phyloP scores from a whole-genome alignment of 2,329 filamentous ascomycete species.

The Lecanicillium sp. region DNA sequence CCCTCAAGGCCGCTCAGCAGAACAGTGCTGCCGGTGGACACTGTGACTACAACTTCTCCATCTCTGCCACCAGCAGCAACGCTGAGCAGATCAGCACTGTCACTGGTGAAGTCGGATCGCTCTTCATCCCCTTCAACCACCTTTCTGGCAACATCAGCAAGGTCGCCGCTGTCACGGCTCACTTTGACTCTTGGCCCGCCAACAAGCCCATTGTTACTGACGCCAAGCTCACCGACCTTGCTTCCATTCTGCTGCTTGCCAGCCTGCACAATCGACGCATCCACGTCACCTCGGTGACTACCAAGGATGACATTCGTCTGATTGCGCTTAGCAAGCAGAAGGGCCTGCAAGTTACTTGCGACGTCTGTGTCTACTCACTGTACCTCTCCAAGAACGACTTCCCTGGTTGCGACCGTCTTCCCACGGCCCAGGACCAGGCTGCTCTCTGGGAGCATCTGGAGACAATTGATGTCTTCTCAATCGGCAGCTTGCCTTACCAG shows the following conservation, averaged over 20 bases:
- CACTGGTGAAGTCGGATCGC: constrained; percentile 65
- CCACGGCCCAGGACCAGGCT: constrained; percentile 59
- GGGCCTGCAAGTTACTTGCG: constrained; percentile 74
- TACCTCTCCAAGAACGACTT: constrained; percentile 67
- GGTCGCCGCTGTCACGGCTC: constrained; percentile 69
- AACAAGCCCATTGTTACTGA: constrained; percentile 78
- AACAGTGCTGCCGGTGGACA: constrained; percentile 60
- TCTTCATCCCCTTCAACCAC: constrained; percentile 79
- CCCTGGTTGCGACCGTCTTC: constrained; percentile 58
- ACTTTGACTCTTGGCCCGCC: constrained; percentile 70
- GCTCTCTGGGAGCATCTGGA: constrained; percentile 67
- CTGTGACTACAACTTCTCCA: constrained; percentile 76
- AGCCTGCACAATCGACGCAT: constrained; percentile 72
- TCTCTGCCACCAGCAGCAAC: constrained; percentile 66
- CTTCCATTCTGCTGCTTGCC: constrained; percentile 70
- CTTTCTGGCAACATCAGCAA: constrained; percentile 78
- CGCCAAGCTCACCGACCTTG: constrained; percentile 71
- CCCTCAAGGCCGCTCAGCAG: constrained; percentile 63
- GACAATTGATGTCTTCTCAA: constrained; percentile 71
- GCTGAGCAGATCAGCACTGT: constrained; percentile 67
- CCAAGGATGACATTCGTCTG: constrained; percentile 67
- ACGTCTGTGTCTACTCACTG: constrained; percentile 72
- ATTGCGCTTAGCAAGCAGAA: constrained; percentile 74
- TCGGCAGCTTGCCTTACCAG: constrained; percentile 73
- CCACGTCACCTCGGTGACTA: constrained; percentile 74